Evolutionary conservation across 2,329 filamentous ascomycete species (phyloP), one percentile per base, ranked within the genome.

Genomic region (Nannizziopsis arthrosporioides): DNA sequence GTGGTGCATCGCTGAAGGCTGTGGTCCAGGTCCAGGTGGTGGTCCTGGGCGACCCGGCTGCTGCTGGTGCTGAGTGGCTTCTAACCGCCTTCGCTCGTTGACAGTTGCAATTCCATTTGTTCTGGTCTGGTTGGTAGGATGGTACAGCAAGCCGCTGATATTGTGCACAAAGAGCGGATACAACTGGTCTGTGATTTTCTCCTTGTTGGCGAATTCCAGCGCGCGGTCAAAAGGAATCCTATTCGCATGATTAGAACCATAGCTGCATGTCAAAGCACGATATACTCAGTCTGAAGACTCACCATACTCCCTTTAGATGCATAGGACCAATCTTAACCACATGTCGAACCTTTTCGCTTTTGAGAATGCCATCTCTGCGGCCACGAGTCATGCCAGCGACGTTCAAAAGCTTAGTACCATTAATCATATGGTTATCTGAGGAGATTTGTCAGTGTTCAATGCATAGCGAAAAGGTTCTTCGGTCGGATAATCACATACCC

Each of bases 281-380:
- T 5, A 17, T 5, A 40, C 7, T n/a, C 2, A 12, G 3, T 17
- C 6, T 9, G 11, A 8, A 39, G 43, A 49, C 84, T 71, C 75
- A 93, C 88, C 89, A 94, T 56, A 94, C 89, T 61, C 92, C 92
- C 71, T 98, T 98, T 39, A 98, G 71, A 64, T 96, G 92, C 92
- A 98, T 98, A 3, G 92, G 92, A 0, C 92, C 92, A 64, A 98
- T 96, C 71, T 98, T 98, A 52, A 96, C 92, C 10, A 96, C 92
- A 66, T 95, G 89, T 57, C 92, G 82, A 49, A 89, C 80, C 69
- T 96, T 98, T 68, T 96, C 92, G 64, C 90, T 95, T 72, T 98
- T 98, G 50, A 98, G 69, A 56, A 98, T 96, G 42, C 92, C 92
- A 62, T 98, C 92, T 60, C 92, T 80, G 55, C 92, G 82, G 48